These are phyloP conservation scores for Jaapia argillacea DNA, from an alignment of 768 basidiomycete species.

Conservation along the genomic window DNA sequence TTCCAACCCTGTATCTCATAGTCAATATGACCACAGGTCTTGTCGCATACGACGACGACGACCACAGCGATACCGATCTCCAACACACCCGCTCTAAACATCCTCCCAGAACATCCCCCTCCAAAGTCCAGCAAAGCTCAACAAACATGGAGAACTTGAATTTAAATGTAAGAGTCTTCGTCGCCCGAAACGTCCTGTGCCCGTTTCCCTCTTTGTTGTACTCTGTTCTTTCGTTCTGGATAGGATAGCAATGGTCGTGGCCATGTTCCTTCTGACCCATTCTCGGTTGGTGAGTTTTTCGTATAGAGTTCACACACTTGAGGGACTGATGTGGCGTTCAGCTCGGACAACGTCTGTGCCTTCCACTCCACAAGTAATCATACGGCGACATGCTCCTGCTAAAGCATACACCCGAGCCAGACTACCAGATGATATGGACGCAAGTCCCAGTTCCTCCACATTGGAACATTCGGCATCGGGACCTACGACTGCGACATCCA, in stretches of 20 bases:
- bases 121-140: too few species aligned
- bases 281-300: slow-evolving; percentile 31
- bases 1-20: too few species aligned
- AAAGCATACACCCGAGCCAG: slow-evolving; percentile 42
- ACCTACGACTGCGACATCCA: not conserved
- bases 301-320: not conserved
- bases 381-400: slow-evolving; percentile 38
- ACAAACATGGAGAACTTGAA: too few species aligned
- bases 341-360: not conserved
- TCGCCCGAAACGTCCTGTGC: slow-evolving; percentile 22
- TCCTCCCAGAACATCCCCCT: not conserved
- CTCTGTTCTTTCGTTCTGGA: slow-evolving; percentile 41
- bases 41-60: slow-evolving; percentile 54
- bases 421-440: slow-evolving; percentile 30
- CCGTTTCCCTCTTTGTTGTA: slow-evolving; percentile 63
- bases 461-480: not conserved
- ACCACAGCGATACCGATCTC: slow-evolving; percentile 46
- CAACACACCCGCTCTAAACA: slow-evolving; percentile 14
- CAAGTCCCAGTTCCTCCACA: slow-evolving; percentile 6
- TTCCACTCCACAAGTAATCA: slow-evolving; percentile 49
- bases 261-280: slow-evolving; percentile 14
- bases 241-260: slow-evolving; percentile 36
- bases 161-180: slow-evolving; percentile 53
- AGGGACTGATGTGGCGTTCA: not conserved
- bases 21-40: too few species aligned